Evolutionary conservation across 2,329 filamentous ascomycete species (phyloP).

Genomic region (Cordyceps pruinosa): DNA sequence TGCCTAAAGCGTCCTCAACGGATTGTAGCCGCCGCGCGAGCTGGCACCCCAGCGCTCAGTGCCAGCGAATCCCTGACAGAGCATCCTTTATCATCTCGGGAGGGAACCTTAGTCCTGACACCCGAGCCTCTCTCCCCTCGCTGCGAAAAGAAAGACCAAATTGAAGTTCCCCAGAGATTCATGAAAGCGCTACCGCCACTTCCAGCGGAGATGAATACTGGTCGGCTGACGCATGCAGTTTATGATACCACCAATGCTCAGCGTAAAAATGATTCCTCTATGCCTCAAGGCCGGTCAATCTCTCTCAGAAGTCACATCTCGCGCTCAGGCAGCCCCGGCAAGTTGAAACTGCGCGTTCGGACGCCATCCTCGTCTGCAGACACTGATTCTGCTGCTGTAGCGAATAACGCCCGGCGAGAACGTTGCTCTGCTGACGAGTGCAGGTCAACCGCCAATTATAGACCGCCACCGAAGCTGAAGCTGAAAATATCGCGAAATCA

Average conservation of each 20-base stretch:
- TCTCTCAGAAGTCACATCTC: conserved; percentile 6
- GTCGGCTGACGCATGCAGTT: not conserved
- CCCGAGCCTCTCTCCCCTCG: conserved; percentile 44
- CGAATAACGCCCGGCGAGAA: not conserved
- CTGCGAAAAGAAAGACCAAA: conserved; percentile 38
- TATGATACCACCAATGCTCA: not conserved
- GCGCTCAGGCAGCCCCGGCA: conserved; percentile 16
- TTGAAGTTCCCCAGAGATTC: conserved; percentile 38
- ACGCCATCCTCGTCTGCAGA: conserved; percentile 16
- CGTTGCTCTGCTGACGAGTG: conserved; percentile 5
- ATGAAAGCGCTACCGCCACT: conserved; percentile 47
- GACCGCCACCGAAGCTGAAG: conserved; percentile 24
- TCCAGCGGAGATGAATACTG: conserved; percentile 24
- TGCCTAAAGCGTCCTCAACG: conserved; percentile 11
- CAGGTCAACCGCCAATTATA: conserved; percentile 13
- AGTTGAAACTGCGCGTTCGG: conserved; percentile 25
- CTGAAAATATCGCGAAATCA: conserved; percentile 27
- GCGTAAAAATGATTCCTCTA: not conserved
- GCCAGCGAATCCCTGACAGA: not conserved
- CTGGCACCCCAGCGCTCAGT: not conserved
- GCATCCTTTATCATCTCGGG: conserved; percentile 7
- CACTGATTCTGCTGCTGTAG: not conserved
- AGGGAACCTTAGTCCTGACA: conserved; percentile 30
- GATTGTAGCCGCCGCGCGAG: not conserved
- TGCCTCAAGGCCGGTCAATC: conserved; percentile 12